Conservation (phyloP, 108 stramenopile genomes). For the Schizochytrium sp. region DNA sequence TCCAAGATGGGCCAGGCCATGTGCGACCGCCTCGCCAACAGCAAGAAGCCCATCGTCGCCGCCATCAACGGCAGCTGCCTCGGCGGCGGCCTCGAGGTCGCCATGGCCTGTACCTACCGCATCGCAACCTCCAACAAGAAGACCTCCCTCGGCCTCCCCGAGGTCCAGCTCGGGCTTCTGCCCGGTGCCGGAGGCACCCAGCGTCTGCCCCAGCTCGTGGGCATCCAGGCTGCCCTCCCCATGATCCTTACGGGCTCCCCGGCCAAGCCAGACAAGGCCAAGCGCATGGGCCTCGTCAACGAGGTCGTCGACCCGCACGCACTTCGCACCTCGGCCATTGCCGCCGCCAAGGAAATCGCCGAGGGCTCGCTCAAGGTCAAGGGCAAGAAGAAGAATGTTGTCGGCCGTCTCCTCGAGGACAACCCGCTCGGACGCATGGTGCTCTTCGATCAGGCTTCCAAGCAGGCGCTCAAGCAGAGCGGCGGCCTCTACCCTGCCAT, state of each 20-base stretch:
- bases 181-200: slow-evolving; percentile 98
- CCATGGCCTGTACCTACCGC: slow-evolving; percentile 96
- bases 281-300: slow-evolving; percentile 95
- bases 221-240: slow-evolving; percentile 63
- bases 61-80: slow-evolving; percentile 92
- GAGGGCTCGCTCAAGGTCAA: slow-evolving; percentile 71
- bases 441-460: slow-evolving; percentile 81
- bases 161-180: slow-evolving; percentile 92
- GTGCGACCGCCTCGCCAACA: slow-evolving; percentile 66
- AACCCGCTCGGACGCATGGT: slow-evolving; percentile 69
- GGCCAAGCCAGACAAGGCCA: slow-evolving; percentile 59
- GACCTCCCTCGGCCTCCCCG: slow-evolving; percentile 88
- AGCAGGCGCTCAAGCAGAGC: slow-evolving; percentile 81
- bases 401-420: slow-evolving; percentile 78
- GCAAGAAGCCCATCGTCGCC: slow-evolving; percentile 74
- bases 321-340: slow-evolving; percentile 72
- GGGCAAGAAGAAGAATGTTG: slow-evolving; percentile 66
- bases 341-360: slow-evolving; percentile 69
- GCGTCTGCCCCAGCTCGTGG: slow-evolving; percentile 79
- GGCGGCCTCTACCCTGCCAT: slow-evolving; percentile 81
- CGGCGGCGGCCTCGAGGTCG: slow-evolving; percentile 98
- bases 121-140: slow-evolving; percentile 79
- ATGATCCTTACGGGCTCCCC: slow-evolving; percentile 71
- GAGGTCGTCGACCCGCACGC: slow-evolving; percentile 79
- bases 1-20: slow-evolving; percentile 70